These are phyloP conservation scores for Nematodospora valgi DNA, from an alignment of 805 yeast genomes.

Conservation along the genomic window DNA sequence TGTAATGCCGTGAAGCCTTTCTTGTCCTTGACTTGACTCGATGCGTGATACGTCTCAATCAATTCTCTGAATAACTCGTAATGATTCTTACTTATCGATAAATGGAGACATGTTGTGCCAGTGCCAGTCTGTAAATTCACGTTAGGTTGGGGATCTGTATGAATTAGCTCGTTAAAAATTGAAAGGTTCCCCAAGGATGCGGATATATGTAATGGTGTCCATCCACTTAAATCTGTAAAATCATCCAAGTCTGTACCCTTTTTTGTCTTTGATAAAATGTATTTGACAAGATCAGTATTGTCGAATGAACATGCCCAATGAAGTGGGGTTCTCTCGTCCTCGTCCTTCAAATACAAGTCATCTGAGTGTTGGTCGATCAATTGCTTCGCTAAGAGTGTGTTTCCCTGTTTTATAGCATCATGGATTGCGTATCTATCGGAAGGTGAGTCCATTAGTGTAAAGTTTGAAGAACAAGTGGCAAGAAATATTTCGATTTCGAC, in stretches of 20 bases:
- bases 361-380: slow-evolving; percentile 50
- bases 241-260: slow-evolving; percentile 58
- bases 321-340: slow-evolving; percentile 74
- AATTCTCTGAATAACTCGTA: slow-evolving; percentile 50
- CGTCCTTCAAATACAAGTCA: slow-evolving; percentile 49
- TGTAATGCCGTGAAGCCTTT: slow-evolving; percentile 67
- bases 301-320: slow-evolving; percentile 85
- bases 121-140: slow-evolving; percentile 57
- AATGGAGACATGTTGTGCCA: slow-evolving; percentile 73
- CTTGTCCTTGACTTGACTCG: slow-evolving; percentile 63
- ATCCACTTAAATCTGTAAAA: slow-evolving; percentile 68
- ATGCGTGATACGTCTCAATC: slow-evolving; percentile 53
- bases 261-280: slow-evolving; percentile 21
- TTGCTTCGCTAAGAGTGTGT: slow-evolving; percentile 48
- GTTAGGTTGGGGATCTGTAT: slow-evolving; percentile 50
- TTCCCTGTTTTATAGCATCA: slow-evolving; percentile 65
- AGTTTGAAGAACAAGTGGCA: too few species aligned
- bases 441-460: not conserved
- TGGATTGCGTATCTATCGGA: slow-evolving; percentile 35
- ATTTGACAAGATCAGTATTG: slow-evolving; percentile 48
- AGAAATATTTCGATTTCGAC: too few species aligned
- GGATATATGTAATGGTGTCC: slow-evolving; percentile 87
- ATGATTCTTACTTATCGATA: slow-evolving; percentile 72
- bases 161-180: slow-evolving; percentile 37
- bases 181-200: slow-evolving; percentile 65